Evolutionary conservation across 2,329 filamentous ascomycete species (phyloP).

Genomic region (Trichoderma brevicompactum): DNA sequence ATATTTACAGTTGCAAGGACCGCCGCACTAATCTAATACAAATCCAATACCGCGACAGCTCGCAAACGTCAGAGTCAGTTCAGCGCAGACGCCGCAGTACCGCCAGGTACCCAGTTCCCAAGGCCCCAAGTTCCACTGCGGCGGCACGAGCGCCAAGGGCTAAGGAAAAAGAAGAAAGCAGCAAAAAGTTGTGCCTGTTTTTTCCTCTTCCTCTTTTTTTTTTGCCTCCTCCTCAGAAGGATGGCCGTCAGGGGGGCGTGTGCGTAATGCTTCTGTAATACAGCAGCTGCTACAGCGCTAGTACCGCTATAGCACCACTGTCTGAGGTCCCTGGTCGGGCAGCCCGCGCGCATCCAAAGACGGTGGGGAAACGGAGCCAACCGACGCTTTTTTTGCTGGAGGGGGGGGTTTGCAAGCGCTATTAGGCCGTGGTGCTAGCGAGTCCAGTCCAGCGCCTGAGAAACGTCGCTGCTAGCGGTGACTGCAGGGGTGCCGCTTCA

Average conservation of each 20-base stretch:
- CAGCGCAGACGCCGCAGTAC: not conserved
- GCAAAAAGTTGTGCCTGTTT: not conserved
- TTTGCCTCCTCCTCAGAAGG: slow-evolving; percentile 1
- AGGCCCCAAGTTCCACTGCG: not conserved
- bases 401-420: not conserved
- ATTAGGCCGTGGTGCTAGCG: no score
- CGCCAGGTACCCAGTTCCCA: not conserved
- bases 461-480: no score
- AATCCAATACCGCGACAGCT: not conserved
- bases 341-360: not conserved
- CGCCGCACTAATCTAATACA: not conserved
- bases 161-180: not conserved
- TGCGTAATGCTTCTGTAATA: not conserved
- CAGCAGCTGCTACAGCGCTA: no score
- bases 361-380: not conserved
- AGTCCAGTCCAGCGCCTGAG: no score
- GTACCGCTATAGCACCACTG: no score
- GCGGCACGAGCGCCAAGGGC: slow-evolving; percentile 13
- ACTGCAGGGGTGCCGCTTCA: no score
- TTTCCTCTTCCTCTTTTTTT: not conserved
- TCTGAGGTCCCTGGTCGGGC: not conserved
- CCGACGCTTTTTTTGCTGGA: not conserved
- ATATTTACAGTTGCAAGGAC: slow-evolving; percentile 12
- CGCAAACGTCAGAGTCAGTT: slow-evolving; percentile 11
- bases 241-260: not conserved